Percentiles rank a stretch among this genome's conserved stretches.
Conservation (phyloP, 2,329 filamentous ascomycete species). For the Pseudogymnoascus sp. region DNA sequence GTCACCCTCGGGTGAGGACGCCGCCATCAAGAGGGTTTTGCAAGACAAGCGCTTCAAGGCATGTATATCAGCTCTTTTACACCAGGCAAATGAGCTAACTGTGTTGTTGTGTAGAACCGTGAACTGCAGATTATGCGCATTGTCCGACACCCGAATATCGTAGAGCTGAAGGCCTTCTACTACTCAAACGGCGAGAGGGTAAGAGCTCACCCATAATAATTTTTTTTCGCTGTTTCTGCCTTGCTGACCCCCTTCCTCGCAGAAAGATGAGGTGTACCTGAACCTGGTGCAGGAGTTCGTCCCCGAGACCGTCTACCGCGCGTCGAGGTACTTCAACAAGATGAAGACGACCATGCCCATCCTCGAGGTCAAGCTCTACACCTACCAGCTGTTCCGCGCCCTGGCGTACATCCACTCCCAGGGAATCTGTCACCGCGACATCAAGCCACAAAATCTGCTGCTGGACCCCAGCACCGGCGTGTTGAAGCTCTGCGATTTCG, state of each 20-base stretch:
- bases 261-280: constrained; percentile 98
- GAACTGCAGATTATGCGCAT: constrained; percentile 99
- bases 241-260: constrained; percentile 10
- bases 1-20: constrained; percentile 94
- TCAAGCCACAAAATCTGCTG: constrained; percentile 96
- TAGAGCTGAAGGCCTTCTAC: constrained; percentile 98
- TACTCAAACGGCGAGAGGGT: constrained; percentile 98
- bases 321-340: constrained; percentile 98
- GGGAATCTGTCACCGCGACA: constrained; percentile 97
- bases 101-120: constrained; percentile 62
- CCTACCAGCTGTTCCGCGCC: constrained; percentile 97
- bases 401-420: constrained; percentile 98
- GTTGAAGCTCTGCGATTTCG: constrained; percentile 96
- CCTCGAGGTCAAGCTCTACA: constrained; percentile 98
- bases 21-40: constrained; percentile 95
- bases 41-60: constrained; percentile 99
- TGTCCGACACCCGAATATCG: constrained; percentile 96
- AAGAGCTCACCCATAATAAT: constrained; percentile 30
- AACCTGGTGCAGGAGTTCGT: constrained; percentile 98
- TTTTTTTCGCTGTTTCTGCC: constrained; percentile 20
- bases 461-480: constrained; percentile 86
- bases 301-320: constrained; percentile 95
- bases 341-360: constrained; percentile 99
- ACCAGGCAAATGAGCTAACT: constrained; percentile 25
- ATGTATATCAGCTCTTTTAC: background rate